phyloP scores from a whole-genome alignment of 345 rosid genomes.

The Clarkia xantiana region DNA sequence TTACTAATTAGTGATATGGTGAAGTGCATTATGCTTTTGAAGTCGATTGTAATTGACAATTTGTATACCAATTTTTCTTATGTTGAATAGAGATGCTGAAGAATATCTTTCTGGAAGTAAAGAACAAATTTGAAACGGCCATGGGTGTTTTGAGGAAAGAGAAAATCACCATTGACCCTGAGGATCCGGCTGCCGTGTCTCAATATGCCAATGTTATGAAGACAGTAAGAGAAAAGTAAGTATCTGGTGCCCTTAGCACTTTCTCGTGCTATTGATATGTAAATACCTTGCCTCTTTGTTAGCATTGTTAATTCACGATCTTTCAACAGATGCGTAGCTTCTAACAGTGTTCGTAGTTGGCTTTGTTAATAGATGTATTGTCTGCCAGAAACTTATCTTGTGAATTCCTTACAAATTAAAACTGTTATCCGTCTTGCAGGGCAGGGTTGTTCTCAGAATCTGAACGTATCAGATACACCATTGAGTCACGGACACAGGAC shows the following conservation, averaged over 20 bases:
- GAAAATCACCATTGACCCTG: constrained; percentile 81
- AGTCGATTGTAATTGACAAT: constrained; percentile 4
- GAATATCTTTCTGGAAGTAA: constrained; percentile 70
- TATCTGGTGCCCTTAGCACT: constrained; percentile 4
- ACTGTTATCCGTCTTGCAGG: constrained; percentile 35
- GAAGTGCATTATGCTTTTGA: not conserved
- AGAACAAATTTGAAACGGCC: constrained; percentile 71
- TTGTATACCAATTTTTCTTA: constrained; percentile 6
- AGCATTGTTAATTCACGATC: not conserved
- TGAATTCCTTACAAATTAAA: constrained; percentile 2
- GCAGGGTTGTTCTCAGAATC: constrained; percentile 77
- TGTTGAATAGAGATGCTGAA: constrained; percentile 66
- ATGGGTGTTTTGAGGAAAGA: constrained; percentile 71
- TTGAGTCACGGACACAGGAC: constrained; percentile 46
- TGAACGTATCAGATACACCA: constrained; percentile 51
- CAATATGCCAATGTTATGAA: constrained; percentile 85
- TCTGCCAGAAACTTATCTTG: too few relatives aligned
- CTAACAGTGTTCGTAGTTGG: not conserved
- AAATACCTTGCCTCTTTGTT: too few relatives aligned
- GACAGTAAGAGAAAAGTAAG: constrained; percentile 79
- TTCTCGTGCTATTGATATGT: not conserved
- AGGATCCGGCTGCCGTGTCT: constrained; percentile 74
- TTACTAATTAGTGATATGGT: too few relatives aligned
- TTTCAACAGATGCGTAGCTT: not conserved
- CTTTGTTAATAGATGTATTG: too few relatives aligned